phyloP scores from a whole-genome alignment of 768 basidiomycete species.

The Sarcodon aspratus region DNA sequence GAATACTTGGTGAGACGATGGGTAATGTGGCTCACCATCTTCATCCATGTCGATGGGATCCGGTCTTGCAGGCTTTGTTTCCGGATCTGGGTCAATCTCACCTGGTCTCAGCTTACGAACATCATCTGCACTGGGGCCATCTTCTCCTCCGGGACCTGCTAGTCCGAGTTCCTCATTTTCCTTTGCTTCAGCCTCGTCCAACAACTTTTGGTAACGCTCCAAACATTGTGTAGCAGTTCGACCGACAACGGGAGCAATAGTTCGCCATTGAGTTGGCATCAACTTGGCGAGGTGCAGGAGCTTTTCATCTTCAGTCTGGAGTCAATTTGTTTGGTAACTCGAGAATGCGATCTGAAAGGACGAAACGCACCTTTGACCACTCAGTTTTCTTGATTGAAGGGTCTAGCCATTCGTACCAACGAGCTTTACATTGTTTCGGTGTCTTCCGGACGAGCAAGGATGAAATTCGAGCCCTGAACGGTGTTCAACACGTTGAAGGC shows the following conservation, averaged over 20 bases:
- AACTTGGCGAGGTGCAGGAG: slow-evolving; percentile 94
- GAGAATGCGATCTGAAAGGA: not conserved
- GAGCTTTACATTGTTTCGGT: slow-evolving; percentile 98
- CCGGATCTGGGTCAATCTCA: slow-evolving; percentile 98
- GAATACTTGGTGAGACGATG: not conserved
- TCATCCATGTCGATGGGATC: slow-evolving; percentile 99
- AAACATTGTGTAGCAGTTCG: slow-evolving; percentile 96
- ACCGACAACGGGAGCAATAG: slow-evolving; percentile 96
- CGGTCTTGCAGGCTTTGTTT: slow-evolving; percentile 94
- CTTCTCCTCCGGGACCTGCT: slow-evolving; percentile 69
- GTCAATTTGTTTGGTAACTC: not conserved
- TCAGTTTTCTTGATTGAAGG: slow-evolving; percentile 99
- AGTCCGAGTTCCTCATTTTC: slow-evolving; percentile 93
- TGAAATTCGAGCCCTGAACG: slow-evolving; percentile 88
- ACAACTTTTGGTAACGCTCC: slow-evolving; percentile 94
- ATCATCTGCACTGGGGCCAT: slow-evolving; percentile 86
- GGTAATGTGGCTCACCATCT: slow-evolving; percentile 49
- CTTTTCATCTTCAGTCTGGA: slow-evolving; percentile 94
- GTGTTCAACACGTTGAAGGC: slow-evolving; percentile 1
- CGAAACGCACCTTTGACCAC: slow-evolving; percentile 48
- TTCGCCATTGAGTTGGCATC: slow-evolving; percentile 99
- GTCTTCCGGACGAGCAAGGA: slow-evolving; percentile 97
- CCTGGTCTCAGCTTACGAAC: slow-evolving; percentile 83
- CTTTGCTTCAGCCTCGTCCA: slow-evolving; percentile 95
- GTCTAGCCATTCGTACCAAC: slow-evolving; percentile 99